phyloP scores from a whole-genome alignment of 2,329 filamentous ascomycete genomes.

The Teratosphaeria epicoccoides region DNA sequence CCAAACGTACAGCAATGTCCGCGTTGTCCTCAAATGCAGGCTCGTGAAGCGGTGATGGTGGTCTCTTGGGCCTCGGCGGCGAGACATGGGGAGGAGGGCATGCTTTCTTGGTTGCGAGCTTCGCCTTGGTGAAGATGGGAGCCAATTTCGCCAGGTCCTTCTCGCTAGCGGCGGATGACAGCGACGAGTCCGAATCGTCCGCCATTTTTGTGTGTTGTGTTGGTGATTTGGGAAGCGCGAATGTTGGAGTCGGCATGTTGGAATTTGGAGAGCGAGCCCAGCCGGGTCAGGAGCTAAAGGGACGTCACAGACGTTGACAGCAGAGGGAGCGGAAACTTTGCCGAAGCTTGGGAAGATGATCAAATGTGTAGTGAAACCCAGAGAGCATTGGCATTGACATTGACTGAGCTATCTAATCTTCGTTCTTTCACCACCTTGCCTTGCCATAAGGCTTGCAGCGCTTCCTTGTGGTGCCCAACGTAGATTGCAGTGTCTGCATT shows the following conservation, averaged over 20 bases:
- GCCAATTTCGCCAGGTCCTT: constrained; percentile 39
- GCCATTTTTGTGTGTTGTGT: constrained; percentile 4
- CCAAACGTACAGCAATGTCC: constrained; percentile 72
- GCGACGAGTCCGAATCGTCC: constrained; percentile 46
- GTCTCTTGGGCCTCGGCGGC: constrained; percentile 50
- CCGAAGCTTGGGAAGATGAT: background rate
- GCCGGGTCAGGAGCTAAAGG: background rate
- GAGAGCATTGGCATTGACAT: background rate
- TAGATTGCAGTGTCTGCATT: background rate
- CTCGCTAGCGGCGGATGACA: constrained; percentile 51
- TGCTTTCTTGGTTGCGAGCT: constrained; percentile 31
- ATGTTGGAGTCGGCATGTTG: background rate
- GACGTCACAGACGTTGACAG: background rate
- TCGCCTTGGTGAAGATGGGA: constrained; percentile 28
- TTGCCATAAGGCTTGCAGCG: background rate
- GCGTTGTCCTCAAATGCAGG: constrained; percentile 81
- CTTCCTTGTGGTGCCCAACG: background rate
- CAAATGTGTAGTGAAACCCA: background rate
- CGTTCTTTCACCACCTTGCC: background rate
- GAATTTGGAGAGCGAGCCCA: background rate
- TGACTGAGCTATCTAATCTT: background rate
- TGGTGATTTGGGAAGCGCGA: background rate
- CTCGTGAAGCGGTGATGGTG: constrained; percentile 82
- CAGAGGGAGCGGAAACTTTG: background rate
- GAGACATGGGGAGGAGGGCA: constrained; percentile 36